Conservation (phyloP, 1,284 basidiomycete species). For the Cryptococcus maquisensis region DNA sequence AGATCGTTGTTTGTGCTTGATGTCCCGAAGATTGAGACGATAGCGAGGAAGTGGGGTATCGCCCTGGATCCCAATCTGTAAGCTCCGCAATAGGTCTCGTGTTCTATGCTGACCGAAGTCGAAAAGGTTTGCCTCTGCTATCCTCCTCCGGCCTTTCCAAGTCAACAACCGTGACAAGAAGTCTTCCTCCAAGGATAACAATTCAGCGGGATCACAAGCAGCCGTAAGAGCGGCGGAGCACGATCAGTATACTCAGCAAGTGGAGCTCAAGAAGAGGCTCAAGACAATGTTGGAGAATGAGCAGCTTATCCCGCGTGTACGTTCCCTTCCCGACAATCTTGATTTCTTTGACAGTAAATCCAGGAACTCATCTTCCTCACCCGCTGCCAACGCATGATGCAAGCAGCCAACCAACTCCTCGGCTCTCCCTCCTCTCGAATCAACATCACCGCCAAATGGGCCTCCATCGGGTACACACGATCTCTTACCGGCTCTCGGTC, state of each 20-base stretch:
- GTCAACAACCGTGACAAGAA: conserved; percentile 19
- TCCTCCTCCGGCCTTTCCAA: conserved; percentile 45
- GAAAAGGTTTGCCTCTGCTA: conserved; percentile 47
- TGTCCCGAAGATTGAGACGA: conserved; percentile 58
- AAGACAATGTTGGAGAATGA: conserved; percentile 54
- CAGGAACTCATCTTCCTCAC: conserved; percentile 77
- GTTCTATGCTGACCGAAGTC: not conserved
- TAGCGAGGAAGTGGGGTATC: conserved; percentile 72
- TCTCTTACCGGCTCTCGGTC: conserved; percentile 56
- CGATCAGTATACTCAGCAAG: conserved; percentile 47
- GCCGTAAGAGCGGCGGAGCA: conserved; percentile 7
- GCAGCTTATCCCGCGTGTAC: conserved; percentile 50
- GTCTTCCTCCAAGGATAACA: conserved; percentile 2
- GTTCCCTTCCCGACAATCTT: conserved; percentile 7
- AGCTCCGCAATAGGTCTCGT: not conserved
- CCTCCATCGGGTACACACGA: conserved; percentile 48
- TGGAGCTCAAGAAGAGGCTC: conserved; percentile 51
- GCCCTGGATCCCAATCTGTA: conserved; percentile 64
- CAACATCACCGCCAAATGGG: conserved; percentile 69
- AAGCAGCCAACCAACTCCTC: conserved; percentile 58
- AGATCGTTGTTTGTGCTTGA: conserved; percentile 69
- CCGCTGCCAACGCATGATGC: conserved; percentile 69
- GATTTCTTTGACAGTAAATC: conserved; percentile 27
- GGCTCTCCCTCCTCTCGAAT: conserved; percentile 81
- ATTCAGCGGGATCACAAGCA: not conserved